Evolutionary conservation across 306 rosid species (phyloP), one percentile per base, ranked within the genome.

Genomic region (Gynostemma pentaphyllum): DNA sequence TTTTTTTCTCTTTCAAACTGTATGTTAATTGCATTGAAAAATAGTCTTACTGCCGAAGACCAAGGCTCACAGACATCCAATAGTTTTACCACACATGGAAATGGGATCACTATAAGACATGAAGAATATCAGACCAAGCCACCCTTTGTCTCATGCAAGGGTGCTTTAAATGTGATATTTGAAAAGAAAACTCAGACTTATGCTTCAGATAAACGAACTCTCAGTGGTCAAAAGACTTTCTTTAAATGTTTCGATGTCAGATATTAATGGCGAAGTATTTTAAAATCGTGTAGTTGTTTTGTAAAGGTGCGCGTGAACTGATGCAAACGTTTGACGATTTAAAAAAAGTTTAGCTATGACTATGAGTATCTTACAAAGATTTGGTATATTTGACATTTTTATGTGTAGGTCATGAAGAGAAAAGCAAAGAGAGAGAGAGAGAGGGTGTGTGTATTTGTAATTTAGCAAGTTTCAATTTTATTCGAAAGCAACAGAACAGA

Each of bases 401-500:
- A 32, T 32, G 37, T 3, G 37, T 32, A 32, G 37, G 37, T 7
- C 37, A 32, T 32, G 37, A 48, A 42, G 46, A 14, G 7, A 52
- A 46, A 29, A 29, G 5, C 11, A 36, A 36, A 56, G 30, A 34
- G 27, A 27, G 30, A 32, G 32, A 50, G 30, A 10, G 32, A 56
- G 16, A 55, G 18, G 5, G 44, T 36, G 64, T 57, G 44, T 21
- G 64, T 19, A 57, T 57, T 57, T 42, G 30, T 19, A 19, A 26
- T 54, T 30, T 54, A 14, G 23, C 62, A 22, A 23, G 30, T 41
- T 57, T 57, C 30, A 57, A 18, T 34, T 57, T 57, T 57, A 36
- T 36, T 57, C 46, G 64, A 57, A 23, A 37, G 64, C 64, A 34
- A 57, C 64, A 13, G 30, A 57, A 34, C 64, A 36, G 19, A 57